Conservation (phyloP, 345 rosid genomes). For the Raphanus sativus region DNA sequence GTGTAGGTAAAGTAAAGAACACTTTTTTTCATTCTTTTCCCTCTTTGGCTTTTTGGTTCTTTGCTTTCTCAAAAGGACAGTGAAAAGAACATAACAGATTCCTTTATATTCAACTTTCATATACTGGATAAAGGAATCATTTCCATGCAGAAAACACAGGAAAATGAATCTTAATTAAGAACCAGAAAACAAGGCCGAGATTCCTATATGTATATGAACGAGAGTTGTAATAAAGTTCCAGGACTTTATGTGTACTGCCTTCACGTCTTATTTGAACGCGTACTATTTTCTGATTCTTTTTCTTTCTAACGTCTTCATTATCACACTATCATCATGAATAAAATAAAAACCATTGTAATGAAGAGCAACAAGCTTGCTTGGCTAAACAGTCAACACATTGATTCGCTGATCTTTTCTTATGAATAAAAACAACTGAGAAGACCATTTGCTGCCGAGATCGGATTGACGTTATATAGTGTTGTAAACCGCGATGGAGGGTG, state of each 20-base stretch:
- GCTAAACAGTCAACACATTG: background rate
- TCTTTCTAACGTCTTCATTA: background rate
- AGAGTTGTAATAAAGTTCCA: constrained; percentile 29
- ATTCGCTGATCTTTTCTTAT: background rate
- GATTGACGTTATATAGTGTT: background rate
- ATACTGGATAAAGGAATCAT: constrained; percentile 24
- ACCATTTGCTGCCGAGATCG: background rate
- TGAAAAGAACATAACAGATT: constrained; percentile 22
- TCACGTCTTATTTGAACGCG: background rate
- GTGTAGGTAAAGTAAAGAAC: constrained; percentile 36
- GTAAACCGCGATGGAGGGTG: background rate
- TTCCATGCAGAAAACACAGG: constrained; percentile 20
- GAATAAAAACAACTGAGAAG: background rate
- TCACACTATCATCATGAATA: too few relatives aligned
- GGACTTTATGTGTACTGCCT: constrained; percentile 45
- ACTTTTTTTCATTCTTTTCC: constrained; percentile 21
- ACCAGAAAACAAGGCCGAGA: background rate
- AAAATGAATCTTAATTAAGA: background rate
- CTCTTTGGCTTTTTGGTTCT: constrained; percentile 29
- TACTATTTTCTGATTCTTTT: background rate
- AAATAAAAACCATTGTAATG: background rate
- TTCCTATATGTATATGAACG: background rate
- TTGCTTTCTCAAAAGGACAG: constrained; percentile 38
- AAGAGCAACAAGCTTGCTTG: background rate
- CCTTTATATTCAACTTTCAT: constrained; percentile 3